Evolutionary conservation across 1,139 yeast species (phyloP).

Genomic region (Debaryomycetaceae sp.): DNA sequence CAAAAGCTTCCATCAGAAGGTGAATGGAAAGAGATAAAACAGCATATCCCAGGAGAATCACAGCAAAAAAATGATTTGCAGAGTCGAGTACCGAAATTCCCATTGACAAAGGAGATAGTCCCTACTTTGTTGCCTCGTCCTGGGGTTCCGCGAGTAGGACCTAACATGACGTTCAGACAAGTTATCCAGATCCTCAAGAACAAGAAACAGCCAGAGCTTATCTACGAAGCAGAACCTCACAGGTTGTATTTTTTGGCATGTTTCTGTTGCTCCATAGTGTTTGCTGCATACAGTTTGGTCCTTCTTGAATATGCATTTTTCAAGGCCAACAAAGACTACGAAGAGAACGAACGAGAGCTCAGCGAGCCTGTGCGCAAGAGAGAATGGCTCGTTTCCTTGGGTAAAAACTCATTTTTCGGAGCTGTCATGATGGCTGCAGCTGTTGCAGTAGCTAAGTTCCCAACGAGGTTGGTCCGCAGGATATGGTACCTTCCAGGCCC

Average conservation of each 20-base stretch:
- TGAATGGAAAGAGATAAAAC: conserved; percentile 46
- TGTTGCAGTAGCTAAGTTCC: conserved; percentile 48
- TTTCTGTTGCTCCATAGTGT: conserved; percentile 65
- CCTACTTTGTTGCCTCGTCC: conserved; percentile 73
- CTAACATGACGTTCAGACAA: conserved; percentile 54
- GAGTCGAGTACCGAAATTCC: conserved; percentile 60
- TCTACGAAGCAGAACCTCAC: conserved; percentile 84
- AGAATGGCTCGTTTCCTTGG: conserved; percentile 33
- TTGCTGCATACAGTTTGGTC: conserved; percentile 65
- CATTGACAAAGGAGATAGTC: conserved; percentile 61
- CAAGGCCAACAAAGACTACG: conserved; percentile 55
- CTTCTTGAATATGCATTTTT: conserved; percentile 55
- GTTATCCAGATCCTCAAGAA: conserved; percentile 58
- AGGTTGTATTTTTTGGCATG: conserved; percentile 68
- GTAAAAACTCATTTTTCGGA: conserved; percentile 34
- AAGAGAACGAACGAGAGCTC: conserved; percentile 52
- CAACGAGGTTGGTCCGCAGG: conserved; percentile 68
- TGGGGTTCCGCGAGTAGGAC: conserved; percentile 69
- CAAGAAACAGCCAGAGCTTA: conserved; percentile 63
- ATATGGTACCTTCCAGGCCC: conserved; percentile 72
- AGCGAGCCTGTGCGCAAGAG: conserved; percentile 32
- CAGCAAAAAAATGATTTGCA: conserved; percentile 44
- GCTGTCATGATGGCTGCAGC: conserved; percentile 37
- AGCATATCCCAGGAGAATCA: conserved; percentile 61
- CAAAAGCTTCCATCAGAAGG: conserved; percentile 31